Percentiles rank a stretch among this genome's conserved stretches.
Conservation (phyloP, 768 basidiomycete genomes). For the Leccinum sublutescens region DNA sequence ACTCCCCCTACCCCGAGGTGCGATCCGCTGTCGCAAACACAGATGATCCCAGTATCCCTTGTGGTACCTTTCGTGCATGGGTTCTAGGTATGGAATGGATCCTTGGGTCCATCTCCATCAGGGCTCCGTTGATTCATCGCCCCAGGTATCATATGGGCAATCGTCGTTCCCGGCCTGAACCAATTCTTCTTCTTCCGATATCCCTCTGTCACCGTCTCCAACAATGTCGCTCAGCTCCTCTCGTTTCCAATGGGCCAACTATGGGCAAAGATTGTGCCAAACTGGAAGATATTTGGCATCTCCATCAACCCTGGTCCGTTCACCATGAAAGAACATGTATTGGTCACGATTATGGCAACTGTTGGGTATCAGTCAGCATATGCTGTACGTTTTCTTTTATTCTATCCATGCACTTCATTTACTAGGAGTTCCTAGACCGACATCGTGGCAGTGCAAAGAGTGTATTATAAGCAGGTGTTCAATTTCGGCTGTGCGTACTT, state of each 20-base stretch:
- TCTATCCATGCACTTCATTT: neutral
- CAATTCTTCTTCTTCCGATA: slow-evolving; percentile 77
- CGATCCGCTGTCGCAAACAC: slow-evolving; percentile 74
- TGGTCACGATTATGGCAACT: slow-evolving; percentile 72
- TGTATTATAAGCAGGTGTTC: slow-evolving; percentile 60
- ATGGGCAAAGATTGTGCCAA: slow-evolving; percentile 57
- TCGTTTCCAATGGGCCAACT: slow-evolving; percentile 66
- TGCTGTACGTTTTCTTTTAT: slow-evolving; percentile 14
- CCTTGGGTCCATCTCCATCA: neutral
- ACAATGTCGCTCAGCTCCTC: slow-evolving; percentile 71
- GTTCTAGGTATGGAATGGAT: slow-evolving; percentile 39
- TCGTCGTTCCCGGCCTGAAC: slow-evolving; percentile 70
- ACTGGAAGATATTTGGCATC: slow-evolving; percentile 51
- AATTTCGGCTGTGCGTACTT: slow-evolving; percentile 44
- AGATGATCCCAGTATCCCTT: slow-evolving; percentile 66
- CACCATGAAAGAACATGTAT: slow-evolving; percentile 69
- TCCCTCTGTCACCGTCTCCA: slow-evolving; percentile 42
- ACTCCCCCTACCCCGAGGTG: slow-evolving; percentile 85
- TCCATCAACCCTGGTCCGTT: slow-evolving; percentile 75
- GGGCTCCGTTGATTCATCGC: neutral
- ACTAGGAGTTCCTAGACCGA: slow-evolving; percentile 45
- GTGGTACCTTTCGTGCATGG: slow-evolving; percentile 60
- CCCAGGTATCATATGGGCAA: slow-evolving; percentile 47
- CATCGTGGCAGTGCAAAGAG: slow-evolving; percentile 69
- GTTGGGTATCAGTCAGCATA: slow-evolving; percentile 34